Conservation (phyloP, 1,139 yeast genomes). For the Yamadazyma siamensis region DNA sequence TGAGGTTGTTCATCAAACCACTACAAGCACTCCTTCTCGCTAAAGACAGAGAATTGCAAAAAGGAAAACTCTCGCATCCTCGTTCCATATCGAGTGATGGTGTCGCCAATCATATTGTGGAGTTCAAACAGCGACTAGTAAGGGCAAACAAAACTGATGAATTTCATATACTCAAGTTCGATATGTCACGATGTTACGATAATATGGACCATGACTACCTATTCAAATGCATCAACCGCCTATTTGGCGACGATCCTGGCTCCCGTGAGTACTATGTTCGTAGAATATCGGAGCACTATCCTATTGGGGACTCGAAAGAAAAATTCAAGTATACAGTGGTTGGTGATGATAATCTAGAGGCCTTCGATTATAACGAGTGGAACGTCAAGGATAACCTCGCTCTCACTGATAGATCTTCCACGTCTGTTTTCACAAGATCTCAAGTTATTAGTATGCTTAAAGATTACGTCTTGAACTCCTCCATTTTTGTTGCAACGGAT, state of each 20-base stretch:
- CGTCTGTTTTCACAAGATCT: constrained; percentile 9
- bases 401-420: constrained; percentile 10
- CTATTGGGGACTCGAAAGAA: constrained; percentile 11
- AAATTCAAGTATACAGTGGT: constrained; percentile 5
- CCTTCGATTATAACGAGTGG: constrained; percentile 7
- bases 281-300: constrained; percentile 11
- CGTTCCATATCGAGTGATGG: constrained; percentile 27
- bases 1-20: constrained; percentile 21
- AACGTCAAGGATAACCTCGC: constrained; percentile 3
- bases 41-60: constrained; percentile 17
- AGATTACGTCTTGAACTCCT: constrained; percentile 12
- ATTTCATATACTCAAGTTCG: constrained; percentile 64
- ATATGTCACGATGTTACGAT: constrained; percentile 78
- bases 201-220: constrained; percentile 56
- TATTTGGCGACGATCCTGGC: constrained; percentile 20
- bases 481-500: constrained; percentile 9
- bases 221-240: constrained; percentile 23
- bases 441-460: constrained; percentile 10
- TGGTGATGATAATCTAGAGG: constrained; percentile 8
- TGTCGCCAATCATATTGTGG: constrained; percentile 18
- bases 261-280: constrained; percentile 23
- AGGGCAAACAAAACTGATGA: constrained; percentile 26
- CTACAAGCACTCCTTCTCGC: constrained; percentile 13
- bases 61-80: constrained; percentile 17
- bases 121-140: constrained; percentile 15